Conservation (phyloP, 1,139 yeast genomes). For the Geotrichum reessii region DNA sequence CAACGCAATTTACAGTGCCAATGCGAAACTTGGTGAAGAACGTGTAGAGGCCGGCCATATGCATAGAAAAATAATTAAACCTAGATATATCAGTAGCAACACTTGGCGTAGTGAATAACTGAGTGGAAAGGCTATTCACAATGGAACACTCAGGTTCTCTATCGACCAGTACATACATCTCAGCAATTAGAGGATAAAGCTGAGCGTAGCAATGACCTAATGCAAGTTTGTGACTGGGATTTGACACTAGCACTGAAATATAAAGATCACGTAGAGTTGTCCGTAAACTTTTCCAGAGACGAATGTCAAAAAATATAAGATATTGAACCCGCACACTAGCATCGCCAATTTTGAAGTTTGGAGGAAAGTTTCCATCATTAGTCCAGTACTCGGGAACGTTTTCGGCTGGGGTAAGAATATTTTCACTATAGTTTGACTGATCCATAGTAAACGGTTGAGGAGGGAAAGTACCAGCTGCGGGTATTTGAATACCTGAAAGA, state of each 20-base stretch:
- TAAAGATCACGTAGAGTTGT: constrained; percentile 59
- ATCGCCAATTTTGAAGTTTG: constrained; percentile 4
- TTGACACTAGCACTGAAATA: constrained; percentile 64
- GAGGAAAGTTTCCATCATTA: constrained; percentile 14
- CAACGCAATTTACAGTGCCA: constrained; percentile 44
- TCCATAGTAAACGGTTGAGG: constrained; percentile 15
- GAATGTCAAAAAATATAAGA: constrained; percentile 59
- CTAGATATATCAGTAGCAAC: constrained; percentile 64
- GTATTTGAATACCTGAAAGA: constrained; percentile 32
- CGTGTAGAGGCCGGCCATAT: constrained; percentile 61
- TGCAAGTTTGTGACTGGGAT: constrained; percentile 51
- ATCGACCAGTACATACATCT: constrained; percentile 63
- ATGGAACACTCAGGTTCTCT: constrained; percentile 80
- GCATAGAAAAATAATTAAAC: constrained; percentile 65
- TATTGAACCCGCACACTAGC: constrained; percentile 61
- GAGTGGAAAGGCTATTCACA: constrained; percentile 73
- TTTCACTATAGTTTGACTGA: constrained; percentile 16
- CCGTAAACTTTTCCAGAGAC: constrained; percentile 69
- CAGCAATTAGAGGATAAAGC: constrained; percentile 72
- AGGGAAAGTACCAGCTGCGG: constrained; percentile 16
- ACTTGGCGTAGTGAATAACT: constrained; percentile 77
- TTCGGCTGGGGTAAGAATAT: constrained; percentile 44
- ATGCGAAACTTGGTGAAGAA: constrained; percentile 57
- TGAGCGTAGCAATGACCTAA: constrained; percentile 78
- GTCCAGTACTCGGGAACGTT: constrained; percentile 46